Conservation (phyloP, 768 basidiomycete genomes). For the Tulasnella sp. region DNA sequence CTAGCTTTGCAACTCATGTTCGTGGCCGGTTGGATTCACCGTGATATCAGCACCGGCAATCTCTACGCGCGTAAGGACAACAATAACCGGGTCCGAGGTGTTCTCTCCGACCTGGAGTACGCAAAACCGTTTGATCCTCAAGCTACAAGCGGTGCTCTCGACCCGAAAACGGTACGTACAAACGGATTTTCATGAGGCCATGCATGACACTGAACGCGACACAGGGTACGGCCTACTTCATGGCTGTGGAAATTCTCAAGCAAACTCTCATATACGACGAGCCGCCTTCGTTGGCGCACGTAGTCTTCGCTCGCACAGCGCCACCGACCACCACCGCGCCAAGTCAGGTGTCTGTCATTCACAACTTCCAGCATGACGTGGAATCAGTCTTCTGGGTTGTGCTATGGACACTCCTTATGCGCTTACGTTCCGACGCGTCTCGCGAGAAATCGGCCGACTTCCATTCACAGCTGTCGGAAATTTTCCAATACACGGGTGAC, state of each 20-base stretch:
- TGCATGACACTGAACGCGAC: neutral
- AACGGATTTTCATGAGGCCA: neutral
- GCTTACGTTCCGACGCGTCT: too few species aligned
- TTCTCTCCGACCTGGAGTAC: neutral
- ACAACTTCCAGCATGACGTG: neutral
- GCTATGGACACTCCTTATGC: neutral
- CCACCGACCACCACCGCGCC: too few species aligned
- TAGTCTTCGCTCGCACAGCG: too few species aligned
- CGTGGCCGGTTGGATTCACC: neutral
- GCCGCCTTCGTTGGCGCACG: too few species aligned
- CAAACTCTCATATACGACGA: too few species aligned
- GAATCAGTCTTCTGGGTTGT: neutral
- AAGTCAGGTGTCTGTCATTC: too few species aligned
- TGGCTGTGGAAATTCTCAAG: neutral
- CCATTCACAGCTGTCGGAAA: too few species aligned
- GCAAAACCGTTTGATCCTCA: neutral
- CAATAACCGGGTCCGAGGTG: neutral
- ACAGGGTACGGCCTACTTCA: neutral
- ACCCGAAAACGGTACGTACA: neutral
- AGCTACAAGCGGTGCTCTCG: neutral
- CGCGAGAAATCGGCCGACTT: too few species aligned
- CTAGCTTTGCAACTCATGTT: neutral
- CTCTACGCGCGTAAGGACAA: neutral
- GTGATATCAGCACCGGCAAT: neutral
- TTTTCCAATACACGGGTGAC: too few species aligned